phyloP scores from a whole-genome alignment of 1,284 basidiomycete genomes.

The Austroboletus novae-zelandiae region DNA sequence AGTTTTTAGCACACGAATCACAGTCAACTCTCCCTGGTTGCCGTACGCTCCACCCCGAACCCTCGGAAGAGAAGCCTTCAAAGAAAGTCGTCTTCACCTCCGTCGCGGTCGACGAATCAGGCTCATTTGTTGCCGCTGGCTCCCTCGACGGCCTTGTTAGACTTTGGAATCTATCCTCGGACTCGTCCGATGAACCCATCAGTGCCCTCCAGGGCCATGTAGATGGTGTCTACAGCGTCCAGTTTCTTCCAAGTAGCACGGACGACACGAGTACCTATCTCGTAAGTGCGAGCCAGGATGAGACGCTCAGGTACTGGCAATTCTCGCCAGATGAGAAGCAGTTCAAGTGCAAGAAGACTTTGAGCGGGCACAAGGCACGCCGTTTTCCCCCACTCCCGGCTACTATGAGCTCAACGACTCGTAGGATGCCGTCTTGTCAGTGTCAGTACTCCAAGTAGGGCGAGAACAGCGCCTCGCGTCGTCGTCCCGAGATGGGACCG shows the following conservation, averaged over 20 bases:
- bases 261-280: conserved; percentile 14
- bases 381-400: not conserved
- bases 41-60: conserved; percentile 23
- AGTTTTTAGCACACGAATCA: conserved; percentile 20
- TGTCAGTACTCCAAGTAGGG: conserved; percentile 33
- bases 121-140: conserved; percentile 31
- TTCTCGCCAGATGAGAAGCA: conserved; percentile 23
- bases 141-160: conserved; percentile 33
- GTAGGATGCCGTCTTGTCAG: conserved; percentile 32
- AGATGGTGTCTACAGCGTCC: conserved; percentile 31
- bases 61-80: conserved; percentile 12
- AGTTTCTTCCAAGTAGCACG: conserved; percentile 22
- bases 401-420: not conserved
- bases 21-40: conserved; percentile 18
- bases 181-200: conserved; percentile 18
- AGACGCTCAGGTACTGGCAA: conserved; percentile 30
- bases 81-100: conserved; percentile 32
- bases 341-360: conserved; percentile 30
- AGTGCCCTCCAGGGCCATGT: conserved; percentile 25
- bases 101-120: conserved; percentile 24
- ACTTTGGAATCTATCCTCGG: conserved; percentile 28
- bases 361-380: conserved; percentile 28
- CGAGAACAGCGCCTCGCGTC: conserved; percentile 35
- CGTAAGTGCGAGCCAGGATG: conserved; percentile 34
- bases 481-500: conserved; percentile 34